phyloP scores from a whole-genome alignment of 176 grass and related monocot species.

The Secale cereale region DNA sequence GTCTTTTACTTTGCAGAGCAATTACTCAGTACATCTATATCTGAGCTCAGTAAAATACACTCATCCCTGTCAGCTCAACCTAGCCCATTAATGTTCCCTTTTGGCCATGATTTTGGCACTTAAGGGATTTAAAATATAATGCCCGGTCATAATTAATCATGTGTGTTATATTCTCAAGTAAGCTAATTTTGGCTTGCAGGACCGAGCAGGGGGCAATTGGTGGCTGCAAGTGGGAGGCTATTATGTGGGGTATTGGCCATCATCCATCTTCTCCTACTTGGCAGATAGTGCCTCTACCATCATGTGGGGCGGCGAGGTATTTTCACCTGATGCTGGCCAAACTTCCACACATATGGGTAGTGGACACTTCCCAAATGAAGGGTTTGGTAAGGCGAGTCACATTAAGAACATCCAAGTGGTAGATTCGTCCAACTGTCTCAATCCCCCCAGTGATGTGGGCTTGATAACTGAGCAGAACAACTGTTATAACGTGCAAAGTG shows the following conservation, averaged over 20 bases:
- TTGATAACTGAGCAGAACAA: conserved; percentile 61
- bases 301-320: conserved; percentile 72
- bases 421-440: conserved; percentile 55
- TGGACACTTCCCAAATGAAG: conserved; percentile 74
- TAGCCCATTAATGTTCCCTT: too few relatives aligned
- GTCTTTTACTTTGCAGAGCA: not conserved
- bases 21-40: not conserved
- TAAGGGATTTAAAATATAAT: too few relatives aligned
- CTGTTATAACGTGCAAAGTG: conserved; percentile 68
- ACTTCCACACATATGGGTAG: conserved; percentile 77
- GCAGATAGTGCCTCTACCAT: conserved; percentile 58
- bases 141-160: not conserved
- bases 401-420: conserved; percentile 80
- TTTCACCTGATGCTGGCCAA: conserved; percentile 62
- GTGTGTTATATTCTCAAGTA: too few relatives aligned
- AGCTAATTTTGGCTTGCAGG: conserved; percentile 35
- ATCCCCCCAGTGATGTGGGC: conserved; percentile 38
- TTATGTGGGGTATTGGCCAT: conserved; percentile 71
- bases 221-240: conserved; percentile 64
- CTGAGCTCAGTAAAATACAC: not conserved
- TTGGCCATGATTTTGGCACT: too few relatives aligned
- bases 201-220: conserved; percentile 62
- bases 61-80: too few relatives aligned
- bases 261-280: conserved; percentile 65
- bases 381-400: conserved; percentile 54